Percentiles rank a stretch among this genome's conserved stretches.
Conservation (phyloP, 805 yeast species). For the Hanseniaspora lindneri region DNA sequence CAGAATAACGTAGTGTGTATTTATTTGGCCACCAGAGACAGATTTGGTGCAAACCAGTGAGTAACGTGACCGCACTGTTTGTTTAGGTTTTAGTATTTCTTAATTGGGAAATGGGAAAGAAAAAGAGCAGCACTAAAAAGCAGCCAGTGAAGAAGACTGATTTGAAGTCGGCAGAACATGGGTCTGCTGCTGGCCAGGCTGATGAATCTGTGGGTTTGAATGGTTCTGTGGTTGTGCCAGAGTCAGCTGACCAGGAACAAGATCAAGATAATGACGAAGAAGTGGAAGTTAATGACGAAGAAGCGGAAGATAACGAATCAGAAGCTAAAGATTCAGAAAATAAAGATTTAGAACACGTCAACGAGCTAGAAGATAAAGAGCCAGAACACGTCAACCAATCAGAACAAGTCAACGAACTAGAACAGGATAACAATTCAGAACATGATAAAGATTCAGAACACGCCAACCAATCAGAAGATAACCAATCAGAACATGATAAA, state of each 20-base stretch:
- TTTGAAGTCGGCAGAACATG: background rate
- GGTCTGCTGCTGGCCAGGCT: background rate
- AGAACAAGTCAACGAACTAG: slow-evolving; percentile 2
- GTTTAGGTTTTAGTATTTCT: no score
- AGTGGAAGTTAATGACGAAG: slow-evolving; percentile 6
- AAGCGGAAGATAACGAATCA: background rate
- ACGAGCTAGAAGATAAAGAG: slow-evolving; percentile 21
- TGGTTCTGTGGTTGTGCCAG: background rate
- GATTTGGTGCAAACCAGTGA: no score
- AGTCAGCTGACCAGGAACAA: slow-evolving; percentile 16
- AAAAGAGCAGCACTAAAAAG: background rate
- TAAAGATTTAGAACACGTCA: slow-evolving; percentile 17
- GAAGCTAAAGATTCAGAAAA: slow-evolving; percentile 19
- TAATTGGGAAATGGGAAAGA: no score
- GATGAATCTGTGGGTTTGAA: background rate
- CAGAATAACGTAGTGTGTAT: no score
- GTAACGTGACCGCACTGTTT: no score
- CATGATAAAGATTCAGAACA: slow-evolving; percentile 1
- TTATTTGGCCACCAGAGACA: no score
- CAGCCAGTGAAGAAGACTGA: background rate
- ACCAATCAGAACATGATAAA: slow-evolving; percentile 14
- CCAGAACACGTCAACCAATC: slow-evolving; percentile 15
- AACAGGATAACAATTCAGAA: slow-evolving; percentile 10
- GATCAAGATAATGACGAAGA: slow-evolving; percentile 21
- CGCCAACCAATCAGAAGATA: slow-evolving; percentile 11